Conservation (phyloP, 345 rosid species). For the Viola odorata region DNA sequence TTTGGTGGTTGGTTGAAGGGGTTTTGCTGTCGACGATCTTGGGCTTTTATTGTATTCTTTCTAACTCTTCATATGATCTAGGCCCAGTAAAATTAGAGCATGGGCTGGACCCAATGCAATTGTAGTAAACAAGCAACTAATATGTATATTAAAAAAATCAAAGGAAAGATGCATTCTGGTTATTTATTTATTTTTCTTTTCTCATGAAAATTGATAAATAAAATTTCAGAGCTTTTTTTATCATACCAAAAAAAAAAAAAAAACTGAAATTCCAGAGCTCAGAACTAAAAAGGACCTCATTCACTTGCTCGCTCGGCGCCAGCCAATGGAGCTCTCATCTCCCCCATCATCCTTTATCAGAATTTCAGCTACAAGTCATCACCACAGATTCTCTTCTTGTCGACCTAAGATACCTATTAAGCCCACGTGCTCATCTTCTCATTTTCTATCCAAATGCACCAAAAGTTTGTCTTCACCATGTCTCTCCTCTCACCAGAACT, state of each 20-base stretch:
- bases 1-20: too few species aligned
- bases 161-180: too few species aligned
- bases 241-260: neutral
- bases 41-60: too few species aligned
- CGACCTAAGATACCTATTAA: conserved; percentile 15
- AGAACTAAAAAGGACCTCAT: neutral
- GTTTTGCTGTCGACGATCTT: too few species aligned
- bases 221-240: neutral
- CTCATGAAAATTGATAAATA: neutral
- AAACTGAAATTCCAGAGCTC: too few species aligned
- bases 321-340: conserved; percentile 43
- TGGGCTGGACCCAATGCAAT: too few species aligned
- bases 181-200: too few species aligned
- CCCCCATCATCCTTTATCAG: conserved; percentile 26
- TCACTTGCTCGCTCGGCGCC: neutral
- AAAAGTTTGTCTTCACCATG: conserved; percentile 20
- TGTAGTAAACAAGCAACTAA: too few species aligned
- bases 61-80: too few species aligned
- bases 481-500: conserved; percentile 12
- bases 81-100: too few species aligned
- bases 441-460: conserved; percentile 18
- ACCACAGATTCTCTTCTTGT: conserved; percentile 13
- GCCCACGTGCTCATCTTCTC: conserved; percentile 7
- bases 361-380: conserved; percentile 26
- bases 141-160: too few species aligned